phyloP scores from a whole-genome alignment of 2,329 filamentous ascomycete genomes.

The Aspergillus brasiliensis region DNA sequence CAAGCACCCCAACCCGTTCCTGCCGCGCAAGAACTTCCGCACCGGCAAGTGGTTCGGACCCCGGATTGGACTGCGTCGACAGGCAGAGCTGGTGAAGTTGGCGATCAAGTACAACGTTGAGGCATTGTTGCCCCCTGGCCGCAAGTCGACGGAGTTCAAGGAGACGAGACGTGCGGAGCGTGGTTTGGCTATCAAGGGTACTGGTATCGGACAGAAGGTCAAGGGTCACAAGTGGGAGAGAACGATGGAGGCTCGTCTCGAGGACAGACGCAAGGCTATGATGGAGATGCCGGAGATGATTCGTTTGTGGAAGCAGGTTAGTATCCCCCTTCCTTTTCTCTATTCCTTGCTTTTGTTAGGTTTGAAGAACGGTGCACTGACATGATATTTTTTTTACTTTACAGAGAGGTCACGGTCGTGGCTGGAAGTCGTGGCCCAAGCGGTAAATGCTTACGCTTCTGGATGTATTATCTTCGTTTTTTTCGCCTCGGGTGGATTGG shows the following conservation, averaged over 20 bases:
- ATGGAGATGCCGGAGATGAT: slow-evolving; percentile 91
- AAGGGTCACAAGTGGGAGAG: slow-evolving; percentile 96
- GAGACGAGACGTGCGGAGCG: slow-evolving; percentile 73
- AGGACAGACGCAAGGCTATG: slow-evolving; percentile 89
- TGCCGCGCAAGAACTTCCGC: slow-evolving; percentile 71
- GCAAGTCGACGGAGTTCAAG: slow-evolving; percentile 70
- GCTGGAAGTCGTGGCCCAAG: slow-evolving; percentile 75
- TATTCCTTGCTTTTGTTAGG: background rate
- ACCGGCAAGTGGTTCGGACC: slow-evolving; percentile 86
- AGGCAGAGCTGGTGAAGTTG: slow-evolving; percentile 88
- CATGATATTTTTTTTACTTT: slow-evolving; percentile 12
- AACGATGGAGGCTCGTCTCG: slow-evolving; percentile 78
- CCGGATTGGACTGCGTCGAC: slow-evolving; percentile 77
- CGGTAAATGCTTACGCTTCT: slow-evolving; percentile 28
- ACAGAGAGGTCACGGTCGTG: slow-evolving; percentile 69
- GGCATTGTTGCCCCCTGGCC: slow-evolving; percentile 73
- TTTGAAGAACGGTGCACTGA: slow-evolving; percentile 36
- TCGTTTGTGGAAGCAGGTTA: slow-evolving; percentile 87
- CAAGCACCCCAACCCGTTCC: slow-evolving; percentile 74
- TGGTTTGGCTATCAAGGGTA: slow-evolving; percentile 85
- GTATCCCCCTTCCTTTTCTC: slow-evolving; percentile 37
- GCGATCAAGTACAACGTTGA: slow-evolving; percentile 77
- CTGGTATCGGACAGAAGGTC: slow-evolving; percentile 86
- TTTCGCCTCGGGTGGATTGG: background rate
- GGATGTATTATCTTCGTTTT: slow-evolving; percentile 1